Evolutionary conservation across 768 basidiomycete species (phyloP), one percentile per base, ranked within the genome.

Genomic region (Mrakia gelida): DNA sequence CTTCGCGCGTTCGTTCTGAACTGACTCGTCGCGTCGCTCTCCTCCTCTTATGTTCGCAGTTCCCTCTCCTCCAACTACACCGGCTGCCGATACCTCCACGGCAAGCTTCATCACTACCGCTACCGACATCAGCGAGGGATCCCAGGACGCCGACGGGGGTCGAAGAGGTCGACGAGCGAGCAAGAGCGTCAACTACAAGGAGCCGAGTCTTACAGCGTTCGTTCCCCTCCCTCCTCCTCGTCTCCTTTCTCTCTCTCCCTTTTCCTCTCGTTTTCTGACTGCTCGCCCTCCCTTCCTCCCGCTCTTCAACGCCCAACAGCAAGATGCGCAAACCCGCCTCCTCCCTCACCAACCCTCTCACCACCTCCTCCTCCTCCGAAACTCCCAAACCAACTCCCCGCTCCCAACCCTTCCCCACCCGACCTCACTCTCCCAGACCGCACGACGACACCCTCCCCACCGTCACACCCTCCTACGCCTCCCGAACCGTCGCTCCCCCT

Each of bases 111-210:
- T 70, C 67, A 9, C 67, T n/a, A 21, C 41, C 5, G 13, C 62
- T 6, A 49, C 74, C 26, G 45, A 59, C 43, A 52, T 34, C 49
- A 75, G 45, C 67, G 75, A 75, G 9, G 75, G 49, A 13, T 68
- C 75, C 28, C 43, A 75, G 32, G 75, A 75, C 21, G 43, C 32
- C 30, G 75, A 75, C 2, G 32, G 32, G 18, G 41, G 75, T 3
- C 38, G 76, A 21, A 21, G 52, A 15, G 76, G 76, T 61, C 49
- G 72, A 3, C 67, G 76, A 32, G 76, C 76, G 28, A 59, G 76
- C 7, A 77, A 77, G 76, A 77, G 76, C 43, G 76, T 77, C 70
- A 77, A 77, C n/a, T 77, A 77, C 59, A 77, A 77, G 71, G 76
- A 77, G 59, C 76, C 76, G 9, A 77, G 76, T 61, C 61, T 77